A percentile compares a stretch with the other conserved stretches of the same genome.
Conservation (phyloP, 805 yeast genomes). For the Myxozyma monticola region DNA sequence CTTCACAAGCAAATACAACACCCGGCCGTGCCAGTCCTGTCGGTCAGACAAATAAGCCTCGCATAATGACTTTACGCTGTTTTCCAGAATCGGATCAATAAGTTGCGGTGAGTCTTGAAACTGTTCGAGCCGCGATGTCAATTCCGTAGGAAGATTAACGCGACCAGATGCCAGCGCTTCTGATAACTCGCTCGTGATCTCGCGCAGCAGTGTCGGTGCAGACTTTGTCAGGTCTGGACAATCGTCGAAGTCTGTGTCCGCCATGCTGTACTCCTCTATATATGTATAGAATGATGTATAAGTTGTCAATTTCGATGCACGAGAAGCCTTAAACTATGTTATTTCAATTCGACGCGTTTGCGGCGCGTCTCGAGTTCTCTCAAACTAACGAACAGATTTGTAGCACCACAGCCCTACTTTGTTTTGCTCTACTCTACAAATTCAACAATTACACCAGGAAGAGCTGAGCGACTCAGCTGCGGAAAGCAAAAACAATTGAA, state of each 20-base stretch:
- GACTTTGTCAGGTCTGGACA: constrained; percentile 24
- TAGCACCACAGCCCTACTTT: too few species aligned
- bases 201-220: constrained; percentile 19
- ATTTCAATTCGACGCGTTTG: too few species aligned
- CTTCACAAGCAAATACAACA: constrained; percentile 63
- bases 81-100: constrained; percentile 22
- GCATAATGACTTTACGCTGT: constrained; percentile 2
- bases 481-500: too few species aligned
- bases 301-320: too few species aligned
- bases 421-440: too few species aligned
- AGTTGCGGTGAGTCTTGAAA: constrained; percentile 28
- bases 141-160: not conserved
- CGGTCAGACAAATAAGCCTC: not conserved
- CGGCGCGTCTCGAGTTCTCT: too few species aligned
- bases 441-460: too few species aligned
- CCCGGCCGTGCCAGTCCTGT: constrained; percentile 34
- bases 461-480: too few species aligned
- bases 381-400: too few species aligned
- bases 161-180: not conserved
- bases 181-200: constrained; percentile 7
- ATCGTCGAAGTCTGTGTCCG: constrained; percentile 25
- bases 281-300: too few species aligned
- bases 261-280: not conserved
- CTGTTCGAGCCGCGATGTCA: constrained; percentile 19
- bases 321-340: too few species aligned